Conservation (phyloP, 1,139 yeast species). For the Blastobotrys capitulatus region DNA sequence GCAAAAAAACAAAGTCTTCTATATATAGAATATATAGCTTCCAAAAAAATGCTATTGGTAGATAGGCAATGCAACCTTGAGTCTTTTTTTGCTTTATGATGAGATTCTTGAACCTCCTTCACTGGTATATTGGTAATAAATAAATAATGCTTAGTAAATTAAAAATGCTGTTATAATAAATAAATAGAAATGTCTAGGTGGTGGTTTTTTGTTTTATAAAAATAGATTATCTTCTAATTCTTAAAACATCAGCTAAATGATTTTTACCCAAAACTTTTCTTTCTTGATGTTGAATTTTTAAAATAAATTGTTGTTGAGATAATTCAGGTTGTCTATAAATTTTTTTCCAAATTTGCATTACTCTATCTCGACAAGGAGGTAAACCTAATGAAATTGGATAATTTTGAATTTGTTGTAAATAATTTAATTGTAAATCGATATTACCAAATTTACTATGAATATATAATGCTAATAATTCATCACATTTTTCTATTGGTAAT, state of each 20-base stretch:
- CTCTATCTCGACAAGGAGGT: conserved; percentile 16
- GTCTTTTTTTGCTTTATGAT: conserved; percentile 15
- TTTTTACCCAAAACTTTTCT: conserved; percentile 18
- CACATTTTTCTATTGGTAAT: conserved; percentile 13
- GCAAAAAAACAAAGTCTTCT: too few relatives aligned
- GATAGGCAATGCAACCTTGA: conserved; percentile 23
- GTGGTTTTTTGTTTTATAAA: not conserved
- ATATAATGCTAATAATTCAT: conserved; percentile 17
- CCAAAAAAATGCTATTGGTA: not conserved
- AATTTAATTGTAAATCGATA: conserved; percentile 13
- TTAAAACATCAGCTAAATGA: conserved; percentile 17
- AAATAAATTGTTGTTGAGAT: conserved; percentile 17
- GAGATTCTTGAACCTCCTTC: too few relatives aligned
- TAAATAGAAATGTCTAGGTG: not conserved
- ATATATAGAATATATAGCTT: not conserved
- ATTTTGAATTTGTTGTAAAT: conserved; percentile 9
- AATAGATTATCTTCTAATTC: not conserved
- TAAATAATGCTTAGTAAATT: not conserved
- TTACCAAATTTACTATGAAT: conserved; percentile 20
- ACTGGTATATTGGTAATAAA: too few relatives aligned
- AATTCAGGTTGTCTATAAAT: conserved; percentile 17
- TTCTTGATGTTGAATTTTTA: conserved; percentile 17
- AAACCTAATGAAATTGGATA: conserved; percentile 15
- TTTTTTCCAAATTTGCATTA: conserved; percentile 16
- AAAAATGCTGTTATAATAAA: not conserved